A percentile compares a stretch with the other conserved stretches of the same genome.
Evolutionary conservation across 306 rosid species (phyloP).

Genomic region (Cucumis sativus): DNA sequence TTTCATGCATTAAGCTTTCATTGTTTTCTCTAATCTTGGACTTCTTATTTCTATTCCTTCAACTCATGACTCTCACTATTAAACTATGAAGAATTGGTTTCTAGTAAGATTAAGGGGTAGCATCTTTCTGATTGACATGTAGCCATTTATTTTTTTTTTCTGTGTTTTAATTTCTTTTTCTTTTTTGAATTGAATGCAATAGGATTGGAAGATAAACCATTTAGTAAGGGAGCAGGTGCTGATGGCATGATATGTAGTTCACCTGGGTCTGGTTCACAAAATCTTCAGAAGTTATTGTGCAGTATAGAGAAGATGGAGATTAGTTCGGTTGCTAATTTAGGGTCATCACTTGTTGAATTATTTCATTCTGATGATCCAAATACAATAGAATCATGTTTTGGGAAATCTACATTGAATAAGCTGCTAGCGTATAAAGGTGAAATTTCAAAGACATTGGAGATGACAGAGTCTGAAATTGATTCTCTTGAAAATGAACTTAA

Average conservation of each 20-base stretch:
- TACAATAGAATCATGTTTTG: conserved; percentile 36
- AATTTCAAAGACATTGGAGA: conserved; percentile 73
- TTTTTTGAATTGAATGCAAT: not conserved
- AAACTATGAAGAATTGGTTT: not conserved
- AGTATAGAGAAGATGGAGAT: conserved; percentile 60
- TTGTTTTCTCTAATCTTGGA: not conserved
- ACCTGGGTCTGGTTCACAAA: conserved; percentile 33
- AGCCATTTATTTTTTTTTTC: not conserved
- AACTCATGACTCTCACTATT: not conserved
- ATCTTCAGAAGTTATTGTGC: conserved; percentile 32
- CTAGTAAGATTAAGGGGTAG: not conserved
- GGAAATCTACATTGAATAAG: conserved; percentile 53
- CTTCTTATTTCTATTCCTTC: not conserved
- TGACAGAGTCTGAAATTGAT: conserved; percentile 87
- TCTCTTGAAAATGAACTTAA: conserved; percentile 70
- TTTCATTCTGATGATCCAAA: conserved; percentile 52
- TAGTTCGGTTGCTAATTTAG: conserved; percentile 40
- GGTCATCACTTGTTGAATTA: conserved; percentile 42
- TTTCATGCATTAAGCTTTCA: not conserved
- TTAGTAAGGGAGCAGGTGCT: conserved; percentile 30
- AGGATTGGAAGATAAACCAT: conserved; percentile 76
- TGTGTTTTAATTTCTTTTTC: not conserved
- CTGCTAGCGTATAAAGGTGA: conserved; percentile 74
- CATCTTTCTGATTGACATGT: not conserved
- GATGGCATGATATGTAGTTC: conserved; percentile 49